Conservation (phyloP, 441 rosid species). For the Aquilaria agallochum region DNA sequence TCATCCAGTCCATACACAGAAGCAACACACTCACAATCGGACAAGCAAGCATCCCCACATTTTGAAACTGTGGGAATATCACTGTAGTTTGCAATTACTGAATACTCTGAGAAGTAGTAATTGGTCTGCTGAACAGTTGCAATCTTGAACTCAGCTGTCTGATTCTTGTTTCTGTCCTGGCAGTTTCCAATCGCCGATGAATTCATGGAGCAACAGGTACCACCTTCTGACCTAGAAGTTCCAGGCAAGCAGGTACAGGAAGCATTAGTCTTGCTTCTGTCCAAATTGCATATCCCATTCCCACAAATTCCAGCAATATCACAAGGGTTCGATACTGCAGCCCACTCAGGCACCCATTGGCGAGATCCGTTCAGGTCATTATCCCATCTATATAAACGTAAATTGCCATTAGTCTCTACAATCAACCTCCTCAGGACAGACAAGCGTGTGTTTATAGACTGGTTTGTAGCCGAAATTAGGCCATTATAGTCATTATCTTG, state of each 20-base stretch:
- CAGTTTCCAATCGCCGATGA: constrained; percentile 45
- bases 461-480: constrained; percentile 31
- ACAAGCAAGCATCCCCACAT: constrained; percentile 77
- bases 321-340: constrained; percentile 89
- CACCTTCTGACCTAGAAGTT: constrained; percentile 26
- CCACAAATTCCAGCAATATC: constrained; percentile 86
- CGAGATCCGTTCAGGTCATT: constrained; percentile 72
- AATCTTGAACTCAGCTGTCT: constrained; percentile 30
- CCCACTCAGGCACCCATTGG: constrained; percentile 90
- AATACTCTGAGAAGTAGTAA: constrained; percentile 62
- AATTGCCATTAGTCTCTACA: constrained; percentile 72
- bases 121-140: constrained; percentile 62
- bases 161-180: constrained; percentile 25
- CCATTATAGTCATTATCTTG: constrained; percentile 54
- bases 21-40: constrained; percentile 77
- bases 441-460: constrained; percentile 23
- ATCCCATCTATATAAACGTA: constrained; percentile 80
- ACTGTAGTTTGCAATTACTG: constrained; percentile 70
- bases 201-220: constrained; percentile 35
- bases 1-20: constrained; percentile 86
- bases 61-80: constrained; percentile 41
- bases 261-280: constrained; percentile 65
- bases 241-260: constrained; percentile 80
- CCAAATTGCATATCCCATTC: constrained; percentile 72
- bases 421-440: constrained; percentile 54